Conservation (phyloP, 2,329 filamentous ascomycete genomes). For the Zopfia rhizophila region DNA sequence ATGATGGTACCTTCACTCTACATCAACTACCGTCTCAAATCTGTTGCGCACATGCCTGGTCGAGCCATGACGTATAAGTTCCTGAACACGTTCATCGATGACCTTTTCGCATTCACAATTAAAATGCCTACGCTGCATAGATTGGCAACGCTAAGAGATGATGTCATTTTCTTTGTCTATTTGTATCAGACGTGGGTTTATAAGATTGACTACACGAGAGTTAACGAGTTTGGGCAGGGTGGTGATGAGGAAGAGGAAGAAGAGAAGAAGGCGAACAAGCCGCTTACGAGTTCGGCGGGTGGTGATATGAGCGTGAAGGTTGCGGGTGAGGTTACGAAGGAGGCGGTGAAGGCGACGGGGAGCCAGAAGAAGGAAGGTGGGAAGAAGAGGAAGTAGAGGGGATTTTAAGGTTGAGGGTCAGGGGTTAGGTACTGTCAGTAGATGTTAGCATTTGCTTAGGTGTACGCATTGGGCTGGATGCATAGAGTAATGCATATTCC, state of each 20-base stretch:
- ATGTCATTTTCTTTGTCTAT: conserved; percentile 98
- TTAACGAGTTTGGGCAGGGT: conserved; percentile 98
- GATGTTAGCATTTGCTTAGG: too few species aligned
- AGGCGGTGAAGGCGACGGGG: conserved; percentile 36
- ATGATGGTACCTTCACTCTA: conserved; percentile 99
- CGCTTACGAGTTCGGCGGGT: conserved; percentile 48
- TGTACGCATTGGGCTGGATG: too few species aligned
- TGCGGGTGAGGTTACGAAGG: conserved; percentile 26
- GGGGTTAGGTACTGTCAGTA: too few species aligned
- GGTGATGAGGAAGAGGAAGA: conserved; percentile 80
- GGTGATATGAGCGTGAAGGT: conserved; percentile 40
- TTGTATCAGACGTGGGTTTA: conserved; percentile 95
- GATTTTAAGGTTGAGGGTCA: too few species aligned
- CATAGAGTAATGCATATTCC: too few species aligned
- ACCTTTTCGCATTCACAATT: conserved; percentile 98
- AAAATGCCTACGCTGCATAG: conserved; percentile 98
- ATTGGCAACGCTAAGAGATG: conserved; percentile 90
- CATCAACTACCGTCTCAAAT: conserved; percentile 97
- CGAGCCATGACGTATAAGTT: conserved; percentile 99
- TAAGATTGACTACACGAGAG: conserved; percentile 86
- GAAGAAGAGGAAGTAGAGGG: conserved; percentile 46
- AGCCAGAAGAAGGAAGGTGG: conserved; percentile 38
- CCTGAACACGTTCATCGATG: conserved; percentile 98
- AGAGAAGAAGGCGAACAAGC: conserved; percentile 59
- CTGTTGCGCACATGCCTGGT: conserved; percentile 93